Percentiles rank a stretch among this genome's conserved stretches.
These are phyloP conservation scores for Rhodomyrtus tomentosa DNA, from an alignment of 345 rosid genomes.

Conservation along the genomic window DNA sequence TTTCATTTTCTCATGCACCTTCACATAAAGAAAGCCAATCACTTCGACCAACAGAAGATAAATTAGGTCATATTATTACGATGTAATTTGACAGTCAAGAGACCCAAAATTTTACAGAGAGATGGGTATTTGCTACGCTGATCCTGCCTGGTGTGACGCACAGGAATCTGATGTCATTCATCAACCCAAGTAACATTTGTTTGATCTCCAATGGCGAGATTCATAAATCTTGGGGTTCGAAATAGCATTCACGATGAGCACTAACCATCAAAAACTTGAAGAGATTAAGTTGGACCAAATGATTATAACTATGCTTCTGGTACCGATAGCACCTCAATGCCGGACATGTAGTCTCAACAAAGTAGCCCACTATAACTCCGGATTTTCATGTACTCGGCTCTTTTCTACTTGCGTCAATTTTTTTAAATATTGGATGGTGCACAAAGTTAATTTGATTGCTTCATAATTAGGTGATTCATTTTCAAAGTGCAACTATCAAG, in stretches of 20 bases:
- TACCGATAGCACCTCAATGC: neutral
- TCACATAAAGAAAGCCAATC: neutral
- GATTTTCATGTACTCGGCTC: neutral
- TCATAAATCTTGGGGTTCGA: neutral
- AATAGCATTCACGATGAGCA: neutral
- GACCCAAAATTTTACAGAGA: neutral
- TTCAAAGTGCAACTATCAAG: neutral
- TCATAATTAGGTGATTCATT: neutral
- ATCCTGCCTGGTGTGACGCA: neutral
- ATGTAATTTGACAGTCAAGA: neutral
- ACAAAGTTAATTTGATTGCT: neutral
- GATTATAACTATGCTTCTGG: neutral
- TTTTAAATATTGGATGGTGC: neutral
- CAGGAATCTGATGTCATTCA: neutral
- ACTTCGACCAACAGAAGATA: neutral
- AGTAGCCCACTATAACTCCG: neutral
- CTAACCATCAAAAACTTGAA: neutral
- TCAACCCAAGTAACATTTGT: neutral
- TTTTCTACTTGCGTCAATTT: neutral
- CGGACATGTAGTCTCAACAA: neutral
- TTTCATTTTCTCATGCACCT: neutral
- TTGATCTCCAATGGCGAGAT: neutral
- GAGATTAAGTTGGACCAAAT: neutral
- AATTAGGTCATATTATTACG: neutral
- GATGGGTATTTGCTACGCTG: neutral